These are phyloP conservation scores for Ustilago cynodontis DNA, from an alignment of 1,284 basidiomycete genomes.

Conservation along the genomic window DNA sequence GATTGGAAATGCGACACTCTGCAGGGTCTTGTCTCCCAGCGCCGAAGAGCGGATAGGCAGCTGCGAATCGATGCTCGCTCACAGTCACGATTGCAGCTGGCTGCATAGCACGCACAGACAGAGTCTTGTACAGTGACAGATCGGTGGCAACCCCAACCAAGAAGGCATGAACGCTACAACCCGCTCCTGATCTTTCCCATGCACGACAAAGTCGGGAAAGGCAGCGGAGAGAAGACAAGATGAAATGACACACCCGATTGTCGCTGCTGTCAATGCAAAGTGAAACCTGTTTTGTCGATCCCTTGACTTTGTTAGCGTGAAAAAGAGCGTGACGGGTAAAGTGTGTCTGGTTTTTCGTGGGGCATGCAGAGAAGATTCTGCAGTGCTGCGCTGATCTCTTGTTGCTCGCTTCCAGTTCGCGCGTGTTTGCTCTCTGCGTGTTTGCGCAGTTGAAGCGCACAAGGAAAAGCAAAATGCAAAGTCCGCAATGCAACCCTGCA, in stretches of 20 bases:
- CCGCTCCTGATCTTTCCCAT: too few relatives aligned
- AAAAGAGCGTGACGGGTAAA: slow-evolving; percentile 11
- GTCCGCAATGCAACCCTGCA: slow-evolving; percentile 9
- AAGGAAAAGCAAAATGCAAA: background rate
- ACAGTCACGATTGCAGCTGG: background rate
- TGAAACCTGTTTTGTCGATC: slow-evolving; percentile 6
- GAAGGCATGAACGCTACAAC: too few relatives aligned
- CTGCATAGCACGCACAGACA: background rate
- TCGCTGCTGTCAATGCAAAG: background rate
- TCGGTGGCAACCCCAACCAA: slow-evolving; percentile 2
- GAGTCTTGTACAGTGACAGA: background rate
- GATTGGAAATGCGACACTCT: background rate
- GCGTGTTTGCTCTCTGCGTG: background rate
- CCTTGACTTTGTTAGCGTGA: background rate
- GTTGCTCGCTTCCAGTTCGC: background rate
- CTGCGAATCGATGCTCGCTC: background rate
- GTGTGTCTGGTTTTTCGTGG: background rate
- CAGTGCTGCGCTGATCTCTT: background rate
- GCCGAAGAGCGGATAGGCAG: background rate
- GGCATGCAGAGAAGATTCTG: slow-evolving; percentile 4
- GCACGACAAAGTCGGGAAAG: too few relatives aligned
- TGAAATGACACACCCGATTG: slow-evolving; percentile 1
- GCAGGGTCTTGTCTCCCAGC: background rate
- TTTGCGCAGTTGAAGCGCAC: background rate
- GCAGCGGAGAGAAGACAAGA: background rate